phyloP scores from a whole-genome alignment of 202 grass and related monocot species.

The Eragrostis tef region DNA sequence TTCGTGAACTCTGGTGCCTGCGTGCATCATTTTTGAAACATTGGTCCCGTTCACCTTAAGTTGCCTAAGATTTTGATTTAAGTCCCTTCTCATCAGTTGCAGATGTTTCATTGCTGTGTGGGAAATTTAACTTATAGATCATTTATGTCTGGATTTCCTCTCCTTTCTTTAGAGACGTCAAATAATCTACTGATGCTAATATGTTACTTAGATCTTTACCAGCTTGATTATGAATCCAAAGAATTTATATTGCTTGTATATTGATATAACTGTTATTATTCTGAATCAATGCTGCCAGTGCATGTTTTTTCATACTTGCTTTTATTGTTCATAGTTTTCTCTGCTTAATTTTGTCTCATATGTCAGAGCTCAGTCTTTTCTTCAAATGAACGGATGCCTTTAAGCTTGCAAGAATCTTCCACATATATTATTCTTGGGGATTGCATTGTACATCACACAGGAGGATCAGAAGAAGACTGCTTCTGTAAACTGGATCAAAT shows the following conservation, averaged over 20 bases:
- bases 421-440: slow-evolving; percentile 67
- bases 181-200: background rate
- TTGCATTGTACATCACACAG: slow-evolving; percentile 44
- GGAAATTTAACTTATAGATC: background rate
- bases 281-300: background rate
- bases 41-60: background rate
- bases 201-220: background rate
- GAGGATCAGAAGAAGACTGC: slow-evolving; percentile 40
- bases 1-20: background rate
- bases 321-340: slow-evolving; percentile 27
- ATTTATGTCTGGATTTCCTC: background rate
- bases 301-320: slow-evolving; percentile 26
- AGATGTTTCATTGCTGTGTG: background rate
- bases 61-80: background rate
- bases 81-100: slow-evolving; percentile 11
- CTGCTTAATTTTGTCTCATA: slow-evolving; percentile 44
- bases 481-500: slow-evolving; percentile 41
- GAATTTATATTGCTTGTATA: background rate
- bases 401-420: slow-evolving; percentile 59
- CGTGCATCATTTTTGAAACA: background rate
- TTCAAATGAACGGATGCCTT: slow-evolving; percentile 68
- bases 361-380: slow-evolving; percentile 61
- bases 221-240: slow-evolving; percentile 25
- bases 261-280: slow-evolving; percentile 11
- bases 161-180: background rate